These are phyloP conservation scores for Kazachstania psychrophila DNA, from an alignment of 805 yeast genomes.

Conservation along the genomic window DNA sequence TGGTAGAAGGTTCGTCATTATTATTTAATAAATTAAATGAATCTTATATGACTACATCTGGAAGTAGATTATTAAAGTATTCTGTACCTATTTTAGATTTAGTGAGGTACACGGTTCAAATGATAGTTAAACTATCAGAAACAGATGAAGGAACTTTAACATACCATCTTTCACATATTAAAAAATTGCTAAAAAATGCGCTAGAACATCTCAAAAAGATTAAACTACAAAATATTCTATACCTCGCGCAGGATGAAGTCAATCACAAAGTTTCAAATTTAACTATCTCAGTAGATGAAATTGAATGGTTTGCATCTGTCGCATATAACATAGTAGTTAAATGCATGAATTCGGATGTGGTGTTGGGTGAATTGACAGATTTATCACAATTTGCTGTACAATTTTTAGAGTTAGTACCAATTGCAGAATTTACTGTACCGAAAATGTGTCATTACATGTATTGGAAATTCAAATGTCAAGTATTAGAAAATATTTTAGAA, in stretches of 20 bases:
- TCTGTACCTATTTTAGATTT: too few relatives aligned
- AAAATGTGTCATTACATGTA: conserved; percentile 19
- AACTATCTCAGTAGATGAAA: conserved; percentile 26
- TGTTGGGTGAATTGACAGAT: conserved; percentile 7
- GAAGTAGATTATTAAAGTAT: too few relatives aligned
- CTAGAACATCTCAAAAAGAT: conserved; percentile 9
- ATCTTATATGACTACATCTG: too few relatives aligned
- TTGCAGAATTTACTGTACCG: conserved; percentile 14
- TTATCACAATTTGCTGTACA: conserved; percentile 17
- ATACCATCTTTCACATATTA: conserved; percentile 2
- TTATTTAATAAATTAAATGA: conserved; percentile 22
- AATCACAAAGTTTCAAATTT: conserved; percentile 1
- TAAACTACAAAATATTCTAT: conserved; percentile 6
- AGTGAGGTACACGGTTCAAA: conserved; percentile 27
- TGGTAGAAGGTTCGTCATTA: conserved; percentile 19
- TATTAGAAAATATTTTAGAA: not conserved
- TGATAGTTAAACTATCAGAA: conserved; percentile 24
- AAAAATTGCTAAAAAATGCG: conserved; percentile 8
- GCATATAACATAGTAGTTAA: conserved; percentile 28
- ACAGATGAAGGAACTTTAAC: conserved; percentile 2
- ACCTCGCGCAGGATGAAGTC: not conserved
- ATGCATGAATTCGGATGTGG: conserved; percentile 14
- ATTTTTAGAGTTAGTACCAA: conserved; percentile 15
- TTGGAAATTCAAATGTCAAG: conserved; percentile 19
- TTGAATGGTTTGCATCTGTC: conserved; percentile 35